Evolutionary conservation across 371 early-diverging fungal species (phyloP).

Genomic region (Entomophthora muscae): DNA sequence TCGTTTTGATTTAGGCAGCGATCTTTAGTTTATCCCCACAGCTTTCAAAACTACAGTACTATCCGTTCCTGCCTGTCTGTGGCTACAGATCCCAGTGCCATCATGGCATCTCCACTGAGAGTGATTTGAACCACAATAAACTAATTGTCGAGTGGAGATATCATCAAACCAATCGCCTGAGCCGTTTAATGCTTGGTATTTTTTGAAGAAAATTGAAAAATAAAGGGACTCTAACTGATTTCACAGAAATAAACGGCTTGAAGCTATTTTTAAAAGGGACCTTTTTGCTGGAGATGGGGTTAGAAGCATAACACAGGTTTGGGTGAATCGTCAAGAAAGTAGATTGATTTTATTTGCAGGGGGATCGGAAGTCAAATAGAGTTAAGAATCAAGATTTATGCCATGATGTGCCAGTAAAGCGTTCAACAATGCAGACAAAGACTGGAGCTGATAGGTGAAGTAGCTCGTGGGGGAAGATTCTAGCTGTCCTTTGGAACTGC

Average conservation of each 20-base stretch:
- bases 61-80: too few relatives aligned
- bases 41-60: too few relatives aligned
- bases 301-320: not conserved
- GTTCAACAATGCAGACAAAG: not conserved
- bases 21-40: too few relatives aligned
- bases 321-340: not conserved
- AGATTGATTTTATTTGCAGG: not conserved
- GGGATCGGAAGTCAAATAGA: not conserved
- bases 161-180: not conserved
- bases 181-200: not conserved
- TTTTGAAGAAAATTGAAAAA: not conserved
- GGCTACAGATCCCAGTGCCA: too few relatives aligned
- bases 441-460: not conserved
- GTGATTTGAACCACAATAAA: too few relatives aligned
- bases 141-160: not conserved
- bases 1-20: too few relatives aligned
- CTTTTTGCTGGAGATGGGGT: not conserved
- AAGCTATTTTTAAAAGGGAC: not conserved
- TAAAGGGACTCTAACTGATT: too few relatives aligned
- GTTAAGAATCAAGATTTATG: not conserved
- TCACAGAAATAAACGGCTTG: too few relatives aligned
- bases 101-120: too few relatives aligned
- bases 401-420: not conserved
- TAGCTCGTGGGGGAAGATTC: not conserved
- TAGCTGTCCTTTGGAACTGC: not conserved